Percentiles rank a stretch among this genome's conserved stretches.
These are phyloP conservation scores for Claviceps sp. DNA, from an alignment of 2,329 filamentous ascomycete genomes.

Conservation along the genomic window DNA sequence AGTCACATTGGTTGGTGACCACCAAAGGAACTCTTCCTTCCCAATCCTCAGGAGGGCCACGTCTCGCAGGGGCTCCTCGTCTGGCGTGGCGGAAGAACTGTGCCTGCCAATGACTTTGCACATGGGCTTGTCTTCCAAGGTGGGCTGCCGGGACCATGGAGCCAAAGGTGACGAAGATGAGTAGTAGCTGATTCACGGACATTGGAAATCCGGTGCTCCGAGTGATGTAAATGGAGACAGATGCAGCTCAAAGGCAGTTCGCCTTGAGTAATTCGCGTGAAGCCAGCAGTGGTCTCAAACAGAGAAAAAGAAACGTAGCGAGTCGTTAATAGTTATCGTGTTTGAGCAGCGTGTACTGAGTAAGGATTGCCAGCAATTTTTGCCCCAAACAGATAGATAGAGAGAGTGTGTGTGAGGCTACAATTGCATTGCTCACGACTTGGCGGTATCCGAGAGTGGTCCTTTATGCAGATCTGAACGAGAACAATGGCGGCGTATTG, in stretches of 20 bases:
- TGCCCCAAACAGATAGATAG: not conserved
- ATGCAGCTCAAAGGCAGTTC: not conserved
- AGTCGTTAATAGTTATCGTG: not conserved
- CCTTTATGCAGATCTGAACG: not conserved
- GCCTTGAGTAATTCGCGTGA: not conserved
- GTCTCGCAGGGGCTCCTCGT: slow-evolving; percentile 12
- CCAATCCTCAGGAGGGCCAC: slow-evolving; percentile 19
- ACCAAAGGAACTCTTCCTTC: slow-evolving; percentile 42
- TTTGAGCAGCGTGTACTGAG: not conserved
- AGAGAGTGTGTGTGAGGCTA: not conserved
- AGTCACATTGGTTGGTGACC: slow-evolving; percentile 58
- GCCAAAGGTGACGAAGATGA: slow-evolving; percentile 11
- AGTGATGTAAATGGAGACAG: not conserved
- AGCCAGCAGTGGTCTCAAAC: not conserved
- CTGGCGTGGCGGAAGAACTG: slow-evolving; percentile 15
- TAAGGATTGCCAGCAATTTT: not conserved
- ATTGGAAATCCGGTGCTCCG: not conserved
- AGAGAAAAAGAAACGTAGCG: not conserved
- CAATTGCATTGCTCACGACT: not conserved
- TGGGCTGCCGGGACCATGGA: slow-evolving; percentile 9
- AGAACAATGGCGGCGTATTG: not conserved
- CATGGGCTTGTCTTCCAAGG: slow-evolving; percentile 7
- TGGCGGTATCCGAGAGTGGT: not conserved
- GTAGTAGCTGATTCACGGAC: slow-evolving; percentile 12
- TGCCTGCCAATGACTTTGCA: slow-evolving; percentile 13